A percentile compares a stretch with the other conserved stretches of the same genome.
Conservation (phyloP, 768 basidiomycete genomes). For the Collybia nuda region DNA sequence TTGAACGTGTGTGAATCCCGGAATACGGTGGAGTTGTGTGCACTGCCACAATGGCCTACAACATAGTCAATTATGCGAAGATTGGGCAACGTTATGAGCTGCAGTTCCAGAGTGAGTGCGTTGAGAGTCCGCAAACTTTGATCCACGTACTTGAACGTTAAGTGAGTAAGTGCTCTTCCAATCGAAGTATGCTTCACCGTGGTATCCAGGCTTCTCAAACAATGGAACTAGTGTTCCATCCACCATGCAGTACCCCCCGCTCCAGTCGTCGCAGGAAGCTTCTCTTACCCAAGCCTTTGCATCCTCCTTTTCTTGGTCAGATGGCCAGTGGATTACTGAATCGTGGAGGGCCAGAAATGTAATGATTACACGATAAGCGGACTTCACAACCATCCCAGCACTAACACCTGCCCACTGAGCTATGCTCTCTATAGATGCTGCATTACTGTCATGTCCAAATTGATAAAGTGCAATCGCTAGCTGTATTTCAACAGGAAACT, state of each 20-base stretch:
- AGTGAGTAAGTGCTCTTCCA: constrained; percentile 37
- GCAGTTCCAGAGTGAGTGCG: background rate
- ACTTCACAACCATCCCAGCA: constrained; percentile 25
- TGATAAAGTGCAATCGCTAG: constrained; percentile 36
- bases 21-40: constrained; percentile 31
- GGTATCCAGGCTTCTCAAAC: constrained; percentile 25
- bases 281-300: constrained; percentile 34
- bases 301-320: constrained; percentile 28
- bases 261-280: constrained; percentile 31
- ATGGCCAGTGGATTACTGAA: constrained; percentile 22
- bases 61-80: constrained; percentile 33
- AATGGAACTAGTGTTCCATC: constrained; percentile 40
- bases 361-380: constrained; percentile 23
- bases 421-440: constrained; percentile 24
- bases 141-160: constrained; percentile 29
- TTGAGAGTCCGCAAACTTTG: background rate
- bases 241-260: constrained; percentile 32
- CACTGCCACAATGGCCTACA: constrained; percentile 27
- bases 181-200: constrained; percentile 37
- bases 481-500: constrained; percentile 16
- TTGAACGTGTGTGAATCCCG: constrained; percentile 15
- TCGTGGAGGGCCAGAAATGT: constrained; percentile 26
- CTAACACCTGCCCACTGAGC: constrained; percentile 36
- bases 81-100: constrained; percentile 31
- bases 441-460: constrained; percentile 41